Evolutionary conservation across 1,284 basidiomycete species (phyloP).

Genomic region (Boletus mariae): DNA sequence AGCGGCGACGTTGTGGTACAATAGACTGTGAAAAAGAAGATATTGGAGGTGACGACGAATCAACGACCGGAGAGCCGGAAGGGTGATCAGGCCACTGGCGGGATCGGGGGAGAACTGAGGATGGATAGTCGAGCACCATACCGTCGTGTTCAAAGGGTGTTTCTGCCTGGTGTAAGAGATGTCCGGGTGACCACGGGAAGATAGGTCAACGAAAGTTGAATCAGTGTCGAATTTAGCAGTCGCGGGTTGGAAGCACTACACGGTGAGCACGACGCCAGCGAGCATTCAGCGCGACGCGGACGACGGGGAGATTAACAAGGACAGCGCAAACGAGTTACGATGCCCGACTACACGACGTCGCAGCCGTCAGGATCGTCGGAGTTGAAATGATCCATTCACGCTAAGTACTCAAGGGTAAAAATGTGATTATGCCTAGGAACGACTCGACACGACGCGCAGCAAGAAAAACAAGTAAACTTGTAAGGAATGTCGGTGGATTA

Average conservation of each 20-base stretch:
- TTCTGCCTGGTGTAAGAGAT: too few relatives aligned
- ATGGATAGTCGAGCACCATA: conserved; percentile 54
- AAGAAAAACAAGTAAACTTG: conserved; percentile 32
- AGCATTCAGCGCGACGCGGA: conserved; percentile 3
- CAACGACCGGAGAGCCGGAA: background rate
- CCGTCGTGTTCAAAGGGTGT: background rate
- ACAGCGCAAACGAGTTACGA: too few relatives aligned
- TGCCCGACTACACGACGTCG: too few relatives aligned
- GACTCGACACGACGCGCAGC: conserved; percentile 19
- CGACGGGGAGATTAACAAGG: background rate
- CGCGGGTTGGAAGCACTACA: background rate
- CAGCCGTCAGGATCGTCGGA: conserved; percentile 23
- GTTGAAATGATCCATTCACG: conserved; percentile 20
- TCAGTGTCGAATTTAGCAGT: too few relatives aligned
- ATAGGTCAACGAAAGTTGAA: too few relatives aligned
- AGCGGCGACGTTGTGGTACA: conserved; percentile 55
- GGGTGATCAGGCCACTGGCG: conserved; percentile 49
- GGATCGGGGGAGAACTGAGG: conserved; percentile 37
- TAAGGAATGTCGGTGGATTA: conserved; percentile 39
- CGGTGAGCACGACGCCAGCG: conserved; percentile 4
- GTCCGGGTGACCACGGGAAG: too few relatives aligned
- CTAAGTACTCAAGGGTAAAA: conserved; percentile 4
- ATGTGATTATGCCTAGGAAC: conserved; percentile 25
- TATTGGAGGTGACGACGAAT: conserved; percentile 35
- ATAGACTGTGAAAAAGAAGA: conserved; percentile 35